Evolutionary conservation across 495 filamentous ascomycete genomes (phyloP), one percentile per base, ranked within the genome.

Genomic region (Glutinoglossum americanum): DNA sequence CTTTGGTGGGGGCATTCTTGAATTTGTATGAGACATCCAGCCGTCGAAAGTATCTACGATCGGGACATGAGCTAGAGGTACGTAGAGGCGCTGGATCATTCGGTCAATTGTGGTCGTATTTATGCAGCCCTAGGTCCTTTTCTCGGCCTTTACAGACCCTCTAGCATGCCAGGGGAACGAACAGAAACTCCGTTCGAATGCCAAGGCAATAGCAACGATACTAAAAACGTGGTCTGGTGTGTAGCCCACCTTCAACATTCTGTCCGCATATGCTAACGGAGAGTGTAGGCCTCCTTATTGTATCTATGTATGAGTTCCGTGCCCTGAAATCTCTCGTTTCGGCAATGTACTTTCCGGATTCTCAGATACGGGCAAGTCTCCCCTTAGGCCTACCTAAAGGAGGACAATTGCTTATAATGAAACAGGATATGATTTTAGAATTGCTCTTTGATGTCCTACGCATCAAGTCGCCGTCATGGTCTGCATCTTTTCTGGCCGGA

Each of bases 401-500:
- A 56, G 60, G 49, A 58, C 62, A 49, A 54, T 39, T 21, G 5
- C 35, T 45, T 2, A 39, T 28, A 13, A 33, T 21, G 4, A 30
- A 17, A 47, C 33, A 45, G 41, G 48, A 63, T 39, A 62, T 70
- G 8, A 72, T 96, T 47, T 72, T 97, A 61, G 92, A 97, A 63
- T 72, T 98, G 6, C 70, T 98, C 45, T 95, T 90, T 67, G 87
- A 89, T 58, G 79, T 96, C 25, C 74, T 98, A 59, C 81, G 88
- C 47, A 95, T 98, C 65, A 96, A 94, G 64, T 81, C 89, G 23
- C 92, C 92, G 6, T 90, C 88, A 0, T 98, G 93, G 93, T 90
- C 90, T 27, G 87, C 87, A 0, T 93, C 88, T 21, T 98, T 94
- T 64, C 76, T 98, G 49, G 92, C 93, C 39, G 92, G 93, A 7